Evolutionary conservation across 1,284 basidiomycete genomes (phyloP).

Genomic region (Kwoniella shivajii): DNA sequence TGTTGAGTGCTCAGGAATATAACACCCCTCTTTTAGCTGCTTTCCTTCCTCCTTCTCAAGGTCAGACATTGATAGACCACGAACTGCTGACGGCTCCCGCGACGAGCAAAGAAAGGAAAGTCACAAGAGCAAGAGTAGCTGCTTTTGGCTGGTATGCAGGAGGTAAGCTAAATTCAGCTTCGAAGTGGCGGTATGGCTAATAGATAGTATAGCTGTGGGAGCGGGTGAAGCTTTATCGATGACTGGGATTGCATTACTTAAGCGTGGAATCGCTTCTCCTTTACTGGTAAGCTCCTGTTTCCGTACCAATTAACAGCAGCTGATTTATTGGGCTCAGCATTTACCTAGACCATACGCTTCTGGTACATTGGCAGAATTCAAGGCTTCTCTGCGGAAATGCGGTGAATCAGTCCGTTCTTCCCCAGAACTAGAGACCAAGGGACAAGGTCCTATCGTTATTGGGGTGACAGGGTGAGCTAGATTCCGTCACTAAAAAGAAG

Average conservation of each 20-base stretch:
- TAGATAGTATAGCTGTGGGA: constrained; percentile 66
- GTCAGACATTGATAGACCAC: constrained; percentile 74
- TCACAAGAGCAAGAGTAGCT: constrained; percentile 71
- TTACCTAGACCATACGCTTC: constrained; percentile 78
- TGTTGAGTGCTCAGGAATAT: constrained; percentile 60
- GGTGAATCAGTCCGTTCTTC: constrained; percentile 63
- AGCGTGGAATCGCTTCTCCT: constrained; percentile 75
- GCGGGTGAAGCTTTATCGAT: constrained; percentile 76
- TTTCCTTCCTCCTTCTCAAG: constrained; percentile 58
- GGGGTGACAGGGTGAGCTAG: constrained; percentile 73
- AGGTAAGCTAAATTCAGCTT: constrained; percentile 57
- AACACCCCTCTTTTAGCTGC: constrained; percentile 75
- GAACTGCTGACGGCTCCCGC: constrained; percentile 67
- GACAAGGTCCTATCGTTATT: constrained; percentile 74
- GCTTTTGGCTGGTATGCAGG: constrained; percentile 89
- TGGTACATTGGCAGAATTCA: constrained; percentile 64
- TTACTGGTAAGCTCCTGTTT: constrained; percentile 65
- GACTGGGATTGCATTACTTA: constrained; percentile 74
- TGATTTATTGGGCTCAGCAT: constrained; percentile 57
- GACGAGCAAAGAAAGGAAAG: constrained; percentile 30
- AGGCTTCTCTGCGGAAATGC: constrained; percentile 62
- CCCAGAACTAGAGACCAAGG: constrained; percentile 10
- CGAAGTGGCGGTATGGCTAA: constrained; percentile 1
- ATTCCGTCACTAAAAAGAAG: neutral
- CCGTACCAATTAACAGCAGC: neutral